phyloP scores from a whole-genome alignment of 139 green algal species.

The Chlamydomonas asymmetrica region DNA sequence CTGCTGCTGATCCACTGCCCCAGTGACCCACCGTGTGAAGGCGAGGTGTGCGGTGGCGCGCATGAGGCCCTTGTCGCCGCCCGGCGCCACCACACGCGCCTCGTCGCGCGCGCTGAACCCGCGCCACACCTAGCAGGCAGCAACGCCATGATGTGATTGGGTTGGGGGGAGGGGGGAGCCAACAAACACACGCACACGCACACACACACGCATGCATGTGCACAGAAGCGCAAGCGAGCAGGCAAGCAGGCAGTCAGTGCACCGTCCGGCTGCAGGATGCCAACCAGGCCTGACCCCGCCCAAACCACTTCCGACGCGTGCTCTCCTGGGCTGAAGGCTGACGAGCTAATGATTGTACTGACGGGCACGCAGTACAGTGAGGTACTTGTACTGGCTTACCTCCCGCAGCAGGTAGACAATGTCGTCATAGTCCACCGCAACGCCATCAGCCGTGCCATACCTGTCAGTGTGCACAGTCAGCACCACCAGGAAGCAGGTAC shows the following conservation, averaged over 20 bases:
- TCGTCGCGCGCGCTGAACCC: conserved; percentile 48
- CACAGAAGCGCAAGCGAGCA: too few species aligned
- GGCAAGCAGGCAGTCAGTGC: too few species aligned
- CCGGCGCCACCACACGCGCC: conserved; percentile 22
- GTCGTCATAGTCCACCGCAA: conserved; percentile 50
- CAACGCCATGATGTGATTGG: conserved; percentile 9
- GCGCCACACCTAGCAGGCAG: conserved; percentile 76
- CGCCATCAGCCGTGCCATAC: conserved; percentile 34
- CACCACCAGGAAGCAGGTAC: too few species aligned
- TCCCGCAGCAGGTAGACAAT: conserved; percentile 53
- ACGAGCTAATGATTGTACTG: background rate
- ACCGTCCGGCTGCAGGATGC: too few species aligned
- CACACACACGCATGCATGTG: too few species aligned
- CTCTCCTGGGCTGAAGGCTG: too few species aligned
- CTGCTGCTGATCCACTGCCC: too few species aligned
- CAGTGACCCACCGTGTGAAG: conserved; percentile 65
- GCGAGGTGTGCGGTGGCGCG: conserved; percentile 66
- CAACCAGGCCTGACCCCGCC: too few species aligned
- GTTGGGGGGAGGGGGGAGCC: background rate
- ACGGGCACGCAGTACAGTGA: background rate
- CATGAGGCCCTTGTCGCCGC: conserved; percentile 70
- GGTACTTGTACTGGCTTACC: too few species aligned
- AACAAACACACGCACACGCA: too few species aligned
- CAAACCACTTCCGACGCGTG: too few species aligned
- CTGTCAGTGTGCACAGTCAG: conserved; percentile 7